Conservation (phyloP, 2,329 filamentous ascomycete species). For the Parascedosporium putredinis region DNA sequence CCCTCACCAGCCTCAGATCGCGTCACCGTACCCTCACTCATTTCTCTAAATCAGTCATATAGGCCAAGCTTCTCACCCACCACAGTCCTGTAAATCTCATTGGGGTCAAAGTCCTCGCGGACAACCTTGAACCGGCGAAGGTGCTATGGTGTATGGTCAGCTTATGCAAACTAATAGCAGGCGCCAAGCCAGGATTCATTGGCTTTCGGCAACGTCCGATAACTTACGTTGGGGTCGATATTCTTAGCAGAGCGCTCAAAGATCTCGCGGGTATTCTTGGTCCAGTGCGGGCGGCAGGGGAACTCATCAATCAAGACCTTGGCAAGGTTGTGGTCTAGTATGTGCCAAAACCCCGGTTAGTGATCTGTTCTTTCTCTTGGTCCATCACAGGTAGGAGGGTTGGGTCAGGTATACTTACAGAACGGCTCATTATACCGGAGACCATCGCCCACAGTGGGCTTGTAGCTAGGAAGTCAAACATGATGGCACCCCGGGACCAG, state of each 20-base stretch:
- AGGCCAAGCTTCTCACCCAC: constrained; percentile 38
- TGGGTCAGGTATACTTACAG: constrained; percentile 23
- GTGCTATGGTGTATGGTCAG: constrained; percentile 18
- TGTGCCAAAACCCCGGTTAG: too few species aligned
- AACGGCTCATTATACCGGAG: constrained; percentile 39
- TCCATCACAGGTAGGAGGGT: background rate
- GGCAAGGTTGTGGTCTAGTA: constrained; percentile 34
- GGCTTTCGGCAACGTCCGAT: background rate
- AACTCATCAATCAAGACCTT: constrained; percentile 37
- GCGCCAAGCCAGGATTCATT: background rate
- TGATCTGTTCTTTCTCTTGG: background rate
- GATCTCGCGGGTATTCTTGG: constrained; percentile 40
- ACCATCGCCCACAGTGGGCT: constrained; percentile 32
- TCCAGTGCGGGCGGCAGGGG: constrained; percentile 41
- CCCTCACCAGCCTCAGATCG: too few species aligned
- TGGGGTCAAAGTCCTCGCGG: constrained; percentile 35
- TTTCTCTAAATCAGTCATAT: too few species aligned
- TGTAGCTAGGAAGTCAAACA: constrained; percentile 42
- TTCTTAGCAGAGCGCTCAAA: constrained; percentile 34
- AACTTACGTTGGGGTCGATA: constrained; percentile 30
- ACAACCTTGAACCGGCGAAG: constrained; percentile 36
- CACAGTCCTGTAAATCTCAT: constrained; percentile 35
- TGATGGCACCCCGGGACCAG: constrained; percentile 39
- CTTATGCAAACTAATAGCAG: background rate
- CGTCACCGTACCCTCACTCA: too few species aligned